Base-by-base conservation (phyloP, 2,329 filamentous ascomycete species). In the Lasiodiplodia citricola region DNA sequence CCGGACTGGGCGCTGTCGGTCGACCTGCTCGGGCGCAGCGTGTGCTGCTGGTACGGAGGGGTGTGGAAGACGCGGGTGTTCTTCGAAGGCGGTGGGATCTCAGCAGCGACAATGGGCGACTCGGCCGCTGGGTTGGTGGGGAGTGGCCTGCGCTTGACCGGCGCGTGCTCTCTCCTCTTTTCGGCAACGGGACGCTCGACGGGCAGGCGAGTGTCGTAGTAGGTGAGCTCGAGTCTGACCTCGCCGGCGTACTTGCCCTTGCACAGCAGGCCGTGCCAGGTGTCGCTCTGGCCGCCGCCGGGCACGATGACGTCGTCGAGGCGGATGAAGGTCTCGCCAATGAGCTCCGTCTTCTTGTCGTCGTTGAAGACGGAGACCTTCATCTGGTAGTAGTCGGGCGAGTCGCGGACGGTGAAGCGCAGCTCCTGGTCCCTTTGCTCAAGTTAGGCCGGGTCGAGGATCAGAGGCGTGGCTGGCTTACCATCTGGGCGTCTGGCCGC, bases 351-450 rank as follows among this genome's bases (percentile, higher is more conserved):
- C 83, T 92, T 96, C 84, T 97, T 98, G 82, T 99, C 96, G 76
- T 99, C 96, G 78, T 97, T 97, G 83, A 99, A 99, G 6, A 98
- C 88, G 2, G 95, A 97, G 18, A 98, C 87, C 79, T 99, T 99
- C 68, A 99, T 87, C 78, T 94, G 93, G 81, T 93, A 94, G 84
- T 99, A 99, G 81, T 99, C 96, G 21, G 94, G 91, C 18, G 94
- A 97, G 76, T 98, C 94, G 85, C 97, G 95, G 18, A 99, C 96
- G 55, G 89, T 93, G 78, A 98, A 99, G 70, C 96, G 93, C 55
- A 99, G 87, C 80, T 99, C 96, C 81, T 98, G 93, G 80, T 99
- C 96, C 96, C 96, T 99, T 76, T 47, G 31, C 72, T 62, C 31
- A 60, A 75, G 74, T 70, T 54, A 68, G 67, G 31, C 21, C 1